Evolutionary conservation across 768 basidiomycete species (phyloP).

Genomic region (Coprinellus aureogranulatus): DNA sequence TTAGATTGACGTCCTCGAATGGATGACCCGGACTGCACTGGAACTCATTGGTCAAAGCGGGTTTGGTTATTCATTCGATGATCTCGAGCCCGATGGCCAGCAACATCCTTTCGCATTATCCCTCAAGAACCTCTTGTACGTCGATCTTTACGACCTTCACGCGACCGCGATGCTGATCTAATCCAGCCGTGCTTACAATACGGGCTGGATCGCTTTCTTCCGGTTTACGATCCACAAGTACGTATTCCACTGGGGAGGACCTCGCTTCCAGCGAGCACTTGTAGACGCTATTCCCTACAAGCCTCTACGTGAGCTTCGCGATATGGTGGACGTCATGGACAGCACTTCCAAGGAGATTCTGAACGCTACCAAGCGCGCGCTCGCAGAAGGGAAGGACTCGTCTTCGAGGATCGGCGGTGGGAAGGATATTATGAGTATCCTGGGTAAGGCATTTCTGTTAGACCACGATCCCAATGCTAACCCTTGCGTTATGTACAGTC

Average conservation of each 20-base stretch:
- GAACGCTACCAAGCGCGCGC: conserved; percentile 28
- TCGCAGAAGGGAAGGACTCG: conserved; percentile 29
- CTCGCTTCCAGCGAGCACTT: conserved; percentile 27
- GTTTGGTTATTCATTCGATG: conserved; percentile 9
- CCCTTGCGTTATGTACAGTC: conserved; percentile 25
- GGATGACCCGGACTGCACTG: conserved; percentile 9
- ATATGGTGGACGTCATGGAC: conserved; percentile 33
- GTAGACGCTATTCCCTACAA: conserved; percentile 29
- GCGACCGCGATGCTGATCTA: not conserved
- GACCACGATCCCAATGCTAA: not conserved
- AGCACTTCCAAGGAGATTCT: conserved; percentile 31
- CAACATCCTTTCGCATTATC: conserved; percentile 29
- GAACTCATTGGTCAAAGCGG: conserved; percentile 12
- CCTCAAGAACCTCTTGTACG: conserved; percentile 28
- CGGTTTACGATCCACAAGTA: conserved; percentile 20
- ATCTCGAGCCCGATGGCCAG: not conserved
- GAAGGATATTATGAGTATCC: conserved; percentile 47
- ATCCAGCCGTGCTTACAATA: conserved; percentile 7
- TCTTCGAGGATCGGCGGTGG: conserved; percentile 33
- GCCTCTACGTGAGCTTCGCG: conserved; percentile 24
- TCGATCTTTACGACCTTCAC: not conserved
- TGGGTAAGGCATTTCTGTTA: conserved; percentile 28
- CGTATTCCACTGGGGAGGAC: conserved; percentile 22
- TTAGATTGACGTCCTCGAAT: conserved; percentile 7
- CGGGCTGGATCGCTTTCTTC: conserved; percentile 17